These are phyloP conservation scores for Salvia splendens DNA, from an alignment of 257 asterid genomes.

Conservation along the genomic window DNA sequence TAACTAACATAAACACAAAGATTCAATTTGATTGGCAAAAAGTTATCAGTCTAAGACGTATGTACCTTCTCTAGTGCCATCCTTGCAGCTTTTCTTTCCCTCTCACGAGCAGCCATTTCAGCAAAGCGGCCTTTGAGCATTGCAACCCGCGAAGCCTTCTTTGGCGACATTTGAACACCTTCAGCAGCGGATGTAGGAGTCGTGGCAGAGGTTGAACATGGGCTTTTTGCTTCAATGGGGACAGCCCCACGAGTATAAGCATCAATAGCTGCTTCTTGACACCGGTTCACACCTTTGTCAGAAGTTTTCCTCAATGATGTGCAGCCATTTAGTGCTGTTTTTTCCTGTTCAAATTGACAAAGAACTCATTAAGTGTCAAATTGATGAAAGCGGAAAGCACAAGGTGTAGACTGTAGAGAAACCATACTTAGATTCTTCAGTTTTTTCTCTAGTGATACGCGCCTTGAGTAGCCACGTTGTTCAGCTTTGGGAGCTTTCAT, in stretches of 20 bases:
- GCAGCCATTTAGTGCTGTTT: conserved; percentile 31
- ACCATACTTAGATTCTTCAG: conserved; percentile 35
- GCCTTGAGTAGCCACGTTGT: conserved; percentile 29
- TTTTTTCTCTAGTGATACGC: conserved; percentile 46
- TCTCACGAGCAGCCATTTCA: conserved; percentile 50
- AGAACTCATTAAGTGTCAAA: conserved; percentile 12
- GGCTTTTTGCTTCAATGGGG: conserved; percentile 43
- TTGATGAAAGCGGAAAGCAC: background rate
- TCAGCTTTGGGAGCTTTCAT: conserved; percentile 31
- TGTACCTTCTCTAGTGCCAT: conserved; percentile 59
- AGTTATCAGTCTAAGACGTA: background rate
- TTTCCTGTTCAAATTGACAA: conserved; percentile 45
- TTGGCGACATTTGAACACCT: conserved; percentile 49
- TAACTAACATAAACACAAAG: too few relatives aligned
- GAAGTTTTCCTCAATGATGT: conserved; percentile 31
- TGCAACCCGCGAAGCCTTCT: conserved; percentile 77
- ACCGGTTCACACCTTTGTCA: conserved; percentile 46
- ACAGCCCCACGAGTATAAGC: conserved; percentile 45
- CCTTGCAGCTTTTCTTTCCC: conserved; percentile 66
- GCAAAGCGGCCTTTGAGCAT: conserved; percentile 80
- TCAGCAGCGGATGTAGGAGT: conserved; percentile 39
- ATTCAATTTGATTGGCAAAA: background rate
- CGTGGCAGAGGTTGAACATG: conserved; percentile 37
- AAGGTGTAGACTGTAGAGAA: background rate
- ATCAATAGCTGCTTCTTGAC: conserved; percentile 32